Evolutionary conservation across 169 alveolate genomes (phyloP), one percentile per base, ranked within the genome.

Genomic region (Plasmodium blacklocki): DNA sequence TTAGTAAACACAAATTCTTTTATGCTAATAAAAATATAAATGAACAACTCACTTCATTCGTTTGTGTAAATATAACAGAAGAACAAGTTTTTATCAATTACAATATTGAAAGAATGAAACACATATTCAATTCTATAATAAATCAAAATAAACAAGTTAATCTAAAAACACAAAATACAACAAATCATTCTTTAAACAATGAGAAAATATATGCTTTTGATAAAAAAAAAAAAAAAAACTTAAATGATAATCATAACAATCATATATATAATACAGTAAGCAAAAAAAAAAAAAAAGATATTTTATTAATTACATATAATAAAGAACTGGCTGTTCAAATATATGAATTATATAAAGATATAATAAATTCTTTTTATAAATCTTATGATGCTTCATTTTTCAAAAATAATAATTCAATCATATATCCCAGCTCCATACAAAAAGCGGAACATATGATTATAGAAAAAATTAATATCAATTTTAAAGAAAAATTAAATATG

Each of bases 271-370:
- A 6, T 15, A 32, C 12, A 19, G 14, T 49, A 74, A 23, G n/a
- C 7, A 75, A 39, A 14, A 47, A 19, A 23, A 32, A 26, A 47
- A 59, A 74, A 74, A 74, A 60, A 9, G 88, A 62, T 23, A 21
- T 78, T 49, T 70, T 78, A 1, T 64, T 78, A 50, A 21, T 78
- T 12, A 78, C 89, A 12, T 78, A 78, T 60, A 78, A 78, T 23
- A 78, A 78, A 39, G 89, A 78, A 12, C 21, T 78, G 2, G 78
- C 78, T 19, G 89, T 78, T 2, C 89, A 78, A 60, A 78, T 78
- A 19, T 78, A 63, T 9, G 78, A 66, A 18, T 8, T 78, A 11
- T 64, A 70, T 52, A 78, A 66, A 78, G 89, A 78, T 64, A 50
- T 78, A 32, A 78, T 78, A 7, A 71, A 78, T 26, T 78, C 89